A percentile compares a stretch with the other conserved stretches of the same genome.
These are phyloP conservation scores for Daedalea quercina DNA, from an alignment of 768 basidiomycete species.

Conservation along the genomic window DNA sequence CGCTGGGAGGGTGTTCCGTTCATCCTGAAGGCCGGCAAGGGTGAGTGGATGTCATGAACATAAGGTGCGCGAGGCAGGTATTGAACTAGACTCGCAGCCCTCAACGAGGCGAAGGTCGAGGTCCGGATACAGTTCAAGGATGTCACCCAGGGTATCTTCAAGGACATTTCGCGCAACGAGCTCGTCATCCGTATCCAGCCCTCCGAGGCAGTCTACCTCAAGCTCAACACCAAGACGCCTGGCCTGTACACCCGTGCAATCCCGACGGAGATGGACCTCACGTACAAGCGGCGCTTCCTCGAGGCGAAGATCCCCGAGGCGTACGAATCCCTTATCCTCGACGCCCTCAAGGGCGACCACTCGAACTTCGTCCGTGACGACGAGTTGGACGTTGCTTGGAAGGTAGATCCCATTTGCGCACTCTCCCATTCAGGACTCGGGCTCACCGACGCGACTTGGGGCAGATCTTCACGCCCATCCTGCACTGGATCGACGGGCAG, in stretches of 20 bases:
- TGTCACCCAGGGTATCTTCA: slow-evolving; percentile 94
- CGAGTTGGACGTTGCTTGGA: slow-evolving; percentile 97
- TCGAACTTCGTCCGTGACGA: slow-evolving; percentile 99
- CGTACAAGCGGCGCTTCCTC: slow-evolving; percentile 92
- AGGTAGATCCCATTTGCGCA: slow-evolving; percentile 42
- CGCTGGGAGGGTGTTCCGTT: slow-evolving; percentile 99
- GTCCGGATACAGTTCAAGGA: slow-evolving; percentile 98
- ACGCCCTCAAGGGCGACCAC: slow-evolving; percentile 96
- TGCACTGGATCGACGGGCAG: slow-evolving; percentile 93
- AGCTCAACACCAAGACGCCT: slow-evolving; percentile 92
- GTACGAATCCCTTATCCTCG: slow-evolving; percentile 91
- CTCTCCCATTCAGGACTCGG: neutral
- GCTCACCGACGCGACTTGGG: slow-evolving; percentile 1
- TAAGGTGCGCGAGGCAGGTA: too few relatives aligned
- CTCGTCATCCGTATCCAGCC: slow-evolving; percentile 97
- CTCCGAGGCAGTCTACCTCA: slow-evolving; percentile 93
- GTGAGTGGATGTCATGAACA: slow-evolving; percentile 48
- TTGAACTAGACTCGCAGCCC: slow-evolving; percentile 40
- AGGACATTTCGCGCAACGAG: slow-evolving; percentile 93
- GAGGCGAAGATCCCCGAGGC: slow-evolving; percentile 94
- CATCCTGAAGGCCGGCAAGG: slow-evolving; percentile 97
- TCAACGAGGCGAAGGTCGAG: slow-evolving; percentile 98
- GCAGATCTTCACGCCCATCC: slow-evolving; percentile 88
- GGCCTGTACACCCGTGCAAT: slow-evolving; percentile 86
- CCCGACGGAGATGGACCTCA: slow-evolving; percentile 96